These are phyloP conservation scores for Rhizophagus prolifer DNA, from an alignment of 192 early-diverging fungal genomes.

Conservation along the genomic window DNA sequence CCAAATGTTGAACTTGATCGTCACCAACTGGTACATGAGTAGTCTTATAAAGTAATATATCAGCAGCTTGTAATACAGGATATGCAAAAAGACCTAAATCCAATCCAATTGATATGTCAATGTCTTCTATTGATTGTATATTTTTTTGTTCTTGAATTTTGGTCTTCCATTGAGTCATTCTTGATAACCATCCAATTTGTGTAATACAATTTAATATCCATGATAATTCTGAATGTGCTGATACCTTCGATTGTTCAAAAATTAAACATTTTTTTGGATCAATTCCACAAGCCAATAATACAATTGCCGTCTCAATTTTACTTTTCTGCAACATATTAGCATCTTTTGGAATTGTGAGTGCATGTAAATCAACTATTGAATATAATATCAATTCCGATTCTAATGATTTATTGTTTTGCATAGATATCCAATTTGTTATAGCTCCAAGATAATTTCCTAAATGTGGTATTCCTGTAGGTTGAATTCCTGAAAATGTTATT, in stretches of 20 bases:
- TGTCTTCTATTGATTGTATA: conserved; percentile 45
- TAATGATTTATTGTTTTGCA: conserved; percentile 56
- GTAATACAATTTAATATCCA: conserved; percentile 90
- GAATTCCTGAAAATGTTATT: conserved; percentile 84
- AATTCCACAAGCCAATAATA: conserved; percentile 83
- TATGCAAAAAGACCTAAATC: conserved; percentile 84
- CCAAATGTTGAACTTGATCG: conserved; percentile 90
- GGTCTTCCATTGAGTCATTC: conserved; percentile 97
- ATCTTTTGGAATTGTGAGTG: conserved; percentile 74
- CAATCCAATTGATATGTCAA: conserved; percentile 44
- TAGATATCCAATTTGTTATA: conserved; percentile 76
- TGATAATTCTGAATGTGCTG: conserved; percentile 74
- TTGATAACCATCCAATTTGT: conserved; percentile 82
- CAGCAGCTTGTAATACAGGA: conserved; percentile 89
- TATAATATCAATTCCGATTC: conserved; percentile 55
- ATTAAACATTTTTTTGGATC: conserved; percentile 68
- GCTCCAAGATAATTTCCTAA: conserved; percentile 95
- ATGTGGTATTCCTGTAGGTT: conserved; percentile 91
- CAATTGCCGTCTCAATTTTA: conserved; percentile 71
- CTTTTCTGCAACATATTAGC: conserved; percentile 62
- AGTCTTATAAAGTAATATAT: conserved; percentile 86
- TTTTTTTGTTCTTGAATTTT: conserved; percentile 46
- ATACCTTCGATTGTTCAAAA: conserved; percentile 83
- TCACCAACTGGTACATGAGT: conserved; percentile 90
- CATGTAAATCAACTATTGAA: conserved; percentile 89